These are phyloP conservation scores for Malassezia pachydermatis DNA, from an alignment of 1,284 basidiomycete genomes.

Conservation along the genomic window DNA sequence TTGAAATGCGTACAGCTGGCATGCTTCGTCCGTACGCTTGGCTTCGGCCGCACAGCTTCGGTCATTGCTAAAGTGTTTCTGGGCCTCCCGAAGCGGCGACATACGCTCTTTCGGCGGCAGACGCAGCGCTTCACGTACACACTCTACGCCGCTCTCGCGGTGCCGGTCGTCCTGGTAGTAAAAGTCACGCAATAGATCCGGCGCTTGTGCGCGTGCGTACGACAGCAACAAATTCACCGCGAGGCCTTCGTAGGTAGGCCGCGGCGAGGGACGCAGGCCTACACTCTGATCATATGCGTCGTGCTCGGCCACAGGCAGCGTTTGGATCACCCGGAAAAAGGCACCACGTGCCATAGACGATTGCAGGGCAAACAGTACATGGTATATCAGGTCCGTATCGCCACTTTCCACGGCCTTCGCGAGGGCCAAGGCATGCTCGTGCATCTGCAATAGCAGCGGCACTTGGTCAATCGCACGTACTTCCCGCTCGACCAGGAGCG, in stretches of 20 bases:
- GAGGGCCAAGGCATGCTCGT: slow-evolving; percentile 78
- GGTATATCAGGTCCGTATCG: slow-evolving; percentile 67
- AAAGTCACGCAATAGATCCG: slow-evolving; percentile 84
- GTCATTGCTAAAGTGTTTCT: slow-evolving; percentile 77
- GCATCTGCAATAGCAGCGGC: slow-evolving; percentile 81
- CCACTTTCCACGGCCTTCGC: slow-evolving; percentile 85
- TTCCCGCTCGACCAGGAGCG: slow-evolving; percentile 86
- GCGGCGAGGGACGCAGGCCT: slow-evolving; percentile 19
- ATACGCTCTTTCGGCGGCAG: slow-evolving; percentile 18
- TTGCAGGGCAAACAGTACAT: slow-evolving; percentile 50
- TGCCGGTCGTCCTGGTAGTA: slow-evolving; percentile 96
- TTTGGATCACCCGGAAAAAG: slow-evolving; percentile 85
- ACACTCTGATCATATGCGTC: background rate
- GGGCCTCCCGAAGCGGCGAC: slow-evolving; percentile 62
- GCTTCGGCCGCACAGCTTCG: slow-evolving; percentile 1
- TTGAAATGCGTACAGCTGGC: slow-evolving; percentile 66
- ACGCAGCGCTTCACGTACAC: slow-evolving; percentile 58
- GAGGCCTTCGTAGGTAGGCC: slow-evolving; percentile 23
- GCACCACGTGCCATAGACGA: slow-evolving; percentile 72
- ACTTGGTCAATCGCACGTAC: slow-evolving; percentile 82
- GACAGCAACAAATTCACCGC: slow-evolving; percentile 36
- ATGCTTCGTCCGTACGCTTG: slow-evolving; percentile 81
- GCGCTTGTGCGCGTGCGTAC: slow-evolving; percentile 53
- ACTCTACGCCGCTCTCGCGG: slow-evolving; percentile 76
- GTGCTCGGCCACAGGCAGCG: slow-evolving; percentile 19